Base-by-base conservation (phyloP, 2,329 filamentous ascomycete genomes). In the Geosmithia morbida region DNA sequence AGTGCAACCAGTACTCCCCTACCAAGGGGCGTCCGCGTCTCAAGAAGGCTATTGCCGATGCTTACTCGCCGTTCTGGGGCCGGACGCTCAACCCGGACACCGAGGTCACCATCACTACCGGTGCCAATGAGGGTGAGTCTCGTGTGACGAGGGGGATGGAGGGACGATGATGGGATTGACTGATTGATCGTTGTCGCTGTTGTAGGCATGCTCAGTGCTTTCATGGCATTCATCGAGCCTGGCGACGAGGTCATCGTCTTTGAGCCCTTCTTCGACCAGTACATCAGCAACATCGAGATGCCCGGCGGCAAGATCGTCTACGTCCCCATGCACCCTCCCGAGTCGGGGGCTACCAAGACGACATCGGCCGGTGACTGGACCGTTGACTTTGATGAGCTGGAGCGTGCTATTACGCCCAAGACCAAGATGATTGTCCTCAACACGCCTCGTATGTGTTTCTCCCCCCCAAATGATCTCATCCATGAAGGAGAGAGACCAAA, bases 231-330 rank as follows among this genome's bases (percentile, higher is more conserved):
- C 57, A 81, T 98, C 49, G 92, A 98, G 65, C 76, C 79, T 1
- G 92, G 87, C 13, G 92, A 98, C 60, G 92, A 98, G 65, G 92
- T 96, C 54, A 96, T 98, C 54, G 77, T 98, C 48, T 96, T 98
- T 62, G 92, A 98, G 69, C 92, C 92, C 11, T 98, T 96, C 68
- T 98, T 97, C 62, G 92, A 98, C 66, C 92, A 98, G 81, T 94
- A 97, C 63, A 94, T 98, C 55, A 88, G 83, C 71, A 98, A 98
- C 66, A 97, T 98, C 53, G 86, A 96, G 65, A 97, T 98, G 89
- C 82, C 92, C 1, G 92, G 92, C 46, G 92, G 92, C 54, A 94
- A 83, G 61, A 87, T 97, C 53, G 83, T 90, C 55, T 97, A 96
- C 61, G 90, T 97, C 20, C 89, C 92, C n/a, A 72, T 98, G 61